A percentile compares a stretch with the other conserved stretches of the same genome.
These are phyloP conservation scores for Asterochloris sp. DNA, from an alignment of 139 green algal genomes.

Conservation along the genomic window DNA sequence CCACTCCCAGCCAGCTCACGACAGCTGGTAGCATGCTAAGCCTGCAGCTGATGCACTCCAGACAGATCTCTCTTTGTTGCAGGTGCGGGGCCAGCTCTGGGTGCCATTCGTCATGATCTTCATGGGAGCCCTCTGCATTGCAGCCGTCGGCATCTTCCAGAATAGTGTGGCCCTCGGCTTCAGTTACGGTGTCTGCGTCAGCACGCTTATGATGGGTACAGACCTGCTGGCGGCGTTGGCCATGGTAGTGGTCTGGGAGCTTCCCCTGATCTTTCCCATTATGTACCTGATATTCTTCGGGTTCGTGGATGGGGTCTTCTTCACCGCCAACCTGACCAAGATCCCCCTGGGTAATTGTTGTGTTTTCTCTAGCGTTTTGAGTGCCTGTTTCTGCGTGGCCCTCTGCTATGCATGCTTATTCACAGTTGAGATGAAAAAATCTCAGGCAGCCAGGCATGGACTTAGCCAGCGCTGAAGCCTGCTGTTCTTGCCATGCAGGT, in stretches of 20 bases:
- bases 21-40: too few relatives aligned
- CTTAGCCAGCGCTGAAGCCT: too few relatives aligned
- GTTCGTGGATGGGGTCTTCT: slow-evolving; percentile 8
- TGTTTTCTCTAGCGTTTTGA: too few relatives aligned
- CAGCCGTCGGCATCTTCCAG: slow-evolving; percentile 12
- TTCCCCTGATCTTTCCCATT: background rate
- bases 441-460: too few relatives aligned
- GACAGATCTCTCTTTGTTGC: too few relatives aligned
- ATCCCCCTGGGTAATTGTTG: background rate
- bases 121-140: slow-evolving; percentile 2
- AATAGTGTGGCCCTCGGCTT: slow-evolving; percentile 1
- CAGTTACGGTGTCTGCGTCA: slow-evolving; percentile 1
- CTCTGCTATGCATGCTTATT: too few relatives aligned
- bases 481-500: too few relatives aligned
- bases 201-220: slow-evolving; percentile 5
- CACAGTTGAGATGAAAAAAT: too few relatives aligned
- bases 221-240: background rate
- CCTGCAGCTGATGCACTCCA: too few relatives aligned
- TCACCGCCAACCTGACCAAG: slow-evolving; percentile 7
- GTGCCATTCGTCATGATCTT: slow-evolving; percentile 1
- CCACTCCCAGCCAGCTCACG: too few relatives aligned
- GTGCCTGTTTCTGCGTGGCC: too few relatives aligned
- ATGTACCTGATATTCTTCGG: background rate
- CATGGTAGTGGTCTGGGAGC: slow-evolving; percentile 9
- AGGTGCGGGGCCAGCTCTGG: slow-evolving; percentile 10